phyloP scores from a whole-genome alignment of 2,329 filamentous ascomycete genomes.

The Trichoderma asperellum region DNA sequence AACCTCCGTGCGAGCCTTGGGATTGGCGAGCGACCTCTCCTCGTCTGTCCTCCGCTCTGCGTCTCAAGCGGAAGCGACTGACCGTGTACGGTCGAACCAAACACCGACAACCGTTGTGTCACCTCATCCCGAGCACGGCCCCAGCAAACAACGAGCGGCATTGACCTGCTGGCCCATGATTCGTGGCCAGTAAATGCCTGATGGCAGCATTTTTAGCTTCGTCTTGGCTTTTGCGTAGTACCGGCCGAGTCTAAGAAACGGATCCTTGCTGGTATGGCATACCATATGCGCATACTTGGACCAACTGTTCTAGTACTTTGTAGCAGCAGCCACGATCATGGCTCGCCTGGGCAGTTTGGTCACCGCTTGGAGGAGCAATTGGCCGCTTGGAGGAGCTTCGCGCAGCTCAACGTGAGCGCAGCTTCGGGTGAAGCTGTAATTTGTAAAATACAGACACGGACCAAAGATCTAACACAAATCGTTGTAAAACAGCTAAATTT shows the following conservation, averaged over 20 bases:
- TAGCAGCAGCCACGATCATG: neutral
- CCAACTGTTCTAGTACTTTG: neutral
- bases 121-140: conserved; percentile 8
- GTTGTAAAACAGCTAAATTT: neutral
- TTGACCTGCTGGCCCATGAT: conserved; percentile 15
- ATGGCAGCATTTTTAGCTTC: neutral
- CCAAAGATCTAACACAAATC: neutral
- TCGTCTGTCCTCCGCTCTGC: neutral
- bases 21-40: conserved; percentile 14
- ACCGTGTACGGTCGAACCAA: neutral
- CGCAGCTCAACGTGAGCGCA: neutral
- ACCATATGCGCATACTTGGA: neutral
- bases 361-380: neutral
- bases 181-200: conserved; percentile 10
- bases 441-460: neutral
- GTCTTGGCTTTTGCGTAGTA: neutral
- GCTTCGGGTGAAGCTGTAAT: neutral
- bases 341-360: neutral
- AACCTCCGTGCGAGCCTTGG: neutral
- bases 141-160: conserved; percentile 24
- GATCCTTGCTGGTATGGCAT: neutral
- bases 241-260: neutral
- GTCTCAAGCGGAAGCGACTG: neutral
- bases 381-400: neutral
- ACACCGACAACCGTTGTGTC: conserved; percentile 7